A percentile compares a stretch with the other conserved stretches of the same genome.
These are phyloP conservation scores for Penicillium parvum DNA, from an alignment of 495 filamentous ascomycete genomes.

Conservation along the genomic window DNA sequence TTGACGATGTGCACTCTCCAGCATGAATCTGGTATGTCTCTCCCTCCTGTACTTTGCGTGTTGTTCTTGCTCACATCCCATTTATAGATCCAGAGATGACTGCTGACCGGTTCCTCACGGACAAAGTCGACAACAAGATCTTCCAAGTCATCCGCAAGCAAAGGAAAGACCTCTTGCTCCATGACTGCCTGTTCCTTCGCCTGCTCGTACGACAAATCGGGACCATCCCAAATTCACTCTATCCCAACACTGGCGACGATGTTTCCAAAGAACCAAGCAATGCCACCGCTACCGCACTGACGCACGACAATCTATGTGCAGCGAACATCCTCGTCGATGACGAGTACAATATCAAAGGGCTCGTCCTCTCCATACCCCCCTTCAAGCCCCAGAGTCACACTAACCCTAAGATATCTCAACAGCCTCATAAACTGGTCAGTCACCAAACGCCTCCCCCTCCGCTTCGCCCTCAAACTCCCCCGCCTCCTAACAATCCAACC, in stretches of 20 bases:
- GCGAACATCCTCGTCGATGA: constrained; percentile 1
- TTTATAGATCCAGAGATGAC: background rate
- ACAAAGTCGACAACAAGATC: background rate
- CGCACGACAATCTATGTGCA: background rate
- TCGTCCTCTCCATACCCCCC: background rate
- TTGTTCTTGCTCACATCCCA: too few relatives aligned
- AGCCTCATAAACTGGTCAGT: background rate
- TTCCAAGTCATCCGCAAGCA: background rate
- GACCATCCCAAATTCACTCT: background rate
- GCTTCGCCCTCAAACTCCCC: background rate
- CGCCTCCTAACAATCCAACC: background rate
- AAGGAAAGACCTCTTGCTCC: background rate
- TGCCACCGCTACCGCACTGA: background rate
- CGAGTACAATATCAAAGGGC: background rate
- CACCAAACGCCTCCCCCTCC: background rate
- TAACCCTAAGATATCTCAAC: background rate
- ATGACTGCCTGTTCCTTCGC: background rate
- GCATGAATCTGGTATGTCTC: background rate
- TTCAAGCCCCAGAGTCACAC: too few relatives aligned
- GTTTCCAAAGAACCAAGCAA: background rate
- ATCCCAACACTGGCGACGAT: background rate
- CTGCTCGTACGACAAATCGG: background rate
- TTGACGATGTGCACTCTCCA: background rate
- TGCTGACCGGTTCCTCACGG: background rate
- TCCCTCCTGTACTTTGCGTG: background rate